Evolutionary conservation across 2,329 filamentous ascomycete genomes (phyloP), one percentile per base, ranked within the genome.

Genomic region (Botrytis pseudocinerea): DNA sequence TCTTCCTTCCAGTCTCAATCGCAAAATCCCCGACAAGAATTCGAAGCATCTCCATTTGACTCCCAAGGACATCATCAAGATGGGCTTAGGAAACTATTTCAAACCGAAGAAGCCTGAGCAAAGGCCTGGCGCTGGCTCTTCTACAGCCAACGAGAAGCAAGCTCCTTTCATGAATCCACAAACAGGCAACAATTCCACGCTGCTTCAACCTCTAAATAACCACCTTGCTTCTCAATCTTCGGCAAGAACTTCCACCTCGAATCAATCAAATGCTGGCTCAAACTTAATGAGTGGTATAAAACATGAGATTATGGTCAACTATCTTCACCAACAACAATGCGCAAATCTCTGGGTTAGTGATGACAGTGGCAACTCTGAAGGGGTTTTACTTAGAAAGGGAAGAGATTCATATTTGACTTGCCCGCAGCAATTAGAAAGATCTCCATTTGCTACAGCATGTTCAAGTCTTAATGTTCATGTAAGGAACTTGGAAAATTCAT

Each of bases 231-330:
- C 86, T 18, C 85, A 87, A 25, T 83, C 82, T 75, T 87, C 86
- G 22, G 85, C 87, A 28, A 85, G 86, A 68, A 84, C 84, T 76
- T 91, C 88, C 0, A 80, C 87, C 46, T 86, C 86, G 0, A 85
- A 81, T 42, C 82, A 74, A 69, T 81, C 80, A n/a, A 81, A 82
- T 25, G 82, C 82, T 65, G 89, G 86, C 79, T 88, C 87, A 57
- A 82, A 86, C 73, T 86, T 91, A 74, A 82, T 92, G 18, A 90
- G 93, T 74, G 91, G 93, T 75, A 92, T 93, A 82, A 93, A 92
- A 82, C 90, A 93, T 79, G 92, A 94, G 81, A 91, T 94, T 74
- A 94, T 94, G 92, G 91, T 93, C 74, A 94, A 93, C 82, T 93
- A 93, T 80, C 85, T 95, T 40, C 93, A 93, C 82, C 92, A 94